Conservation (phyloP, 208 protist species). For the Phytomonas francai region DNA sequence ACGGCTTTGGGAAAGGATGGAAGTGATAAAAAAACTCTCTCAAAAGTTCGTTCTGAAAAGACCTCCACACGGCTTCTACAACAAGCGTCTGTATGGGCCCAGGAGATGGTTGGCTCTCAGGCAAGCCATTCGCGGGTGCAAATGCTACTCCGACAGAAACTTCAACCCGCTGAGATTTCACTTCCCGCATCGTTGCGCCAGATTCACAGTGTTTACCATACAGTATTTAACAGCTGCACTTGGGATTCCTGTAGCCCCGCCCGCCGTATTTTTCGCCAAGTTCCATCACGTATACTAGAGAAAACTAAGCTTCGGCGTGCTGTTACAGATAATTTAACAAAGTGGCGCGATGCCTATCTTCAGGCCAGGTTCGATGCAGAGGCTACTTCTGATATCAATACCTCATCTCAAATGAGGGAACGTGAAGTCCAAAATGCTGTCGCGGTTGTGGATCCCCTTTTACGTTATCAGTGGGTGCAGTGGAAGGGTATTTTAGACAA, state of each 20-base stretch:
- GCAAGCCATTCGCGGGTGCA: constrained; percentile 11
- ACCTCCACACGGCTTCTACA: constrained; percentile 15
- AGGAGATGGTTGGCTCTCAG: constrained; percentile 17
- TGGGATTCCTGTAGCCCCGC: constrained; percentile 46
- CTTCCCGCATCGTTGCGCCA: neutral
- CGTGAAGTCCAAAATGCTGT: neutral
- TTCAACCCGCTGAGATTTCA: constrained; percentile 12
- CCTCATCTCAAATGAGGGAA: neutral
- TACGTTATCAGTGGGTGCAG: constrained; percentile 34
- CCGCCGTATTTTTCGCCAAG: constrained; percentile 37
- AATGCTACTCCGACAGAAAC: constrained; percentile 20
- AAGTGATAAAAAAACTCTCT: neutral
- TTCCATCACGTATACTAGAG: constrained; percentile 42
- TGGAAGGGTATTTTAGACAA: constrained; percentile 19
- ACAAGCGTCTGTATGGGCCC: constrained; percentile 19
- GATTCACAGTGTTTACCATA: neutral
- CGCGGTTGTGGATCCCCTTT: constrained; percentile 19
- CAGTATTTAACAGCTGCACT: constrained; percentile 54
- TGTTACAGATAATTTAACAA: constrained; percentile 7
- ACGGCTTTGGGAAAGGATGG: constrained; percentile 10
- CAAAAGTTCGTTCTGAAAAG: neutral
- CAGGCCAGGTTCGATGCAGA: neutral
- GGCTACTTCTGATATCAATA: neutral
- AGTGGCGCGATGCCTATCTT: constrained; percentile 13
- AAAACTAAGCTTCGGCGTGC: constrained; percentile 30